Conservation (phyloP, 495 filamentous ascomycete species). For the Hypomontagnella submonticulosa region DNA sequence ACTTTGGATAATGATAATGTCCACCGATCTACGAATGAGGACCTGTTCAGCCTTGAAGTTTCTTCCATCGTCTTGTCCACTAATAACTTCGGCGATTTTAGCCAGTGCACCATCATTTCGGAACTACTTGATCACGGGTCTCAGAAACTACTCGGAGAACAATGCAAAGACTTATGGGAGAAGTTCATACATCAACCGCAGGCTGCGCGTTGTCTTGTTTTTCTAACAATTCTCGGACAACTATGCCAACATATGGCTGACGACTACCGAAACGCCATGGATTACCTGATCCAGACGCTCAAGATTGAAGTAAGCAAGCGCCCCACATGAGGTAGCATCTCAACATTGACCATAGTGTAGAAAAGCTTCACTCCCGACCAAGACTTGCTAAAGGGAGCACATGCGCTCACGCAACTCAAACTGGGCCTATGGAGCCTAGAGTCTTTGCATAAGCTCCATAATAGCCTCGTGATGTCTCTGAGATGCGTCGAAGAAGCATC, state of each 20-base stretch:
- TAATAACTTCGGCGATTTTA: slow-evolving; percentile 34
- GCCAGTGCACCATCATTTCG: slow-evolving; percentile 27
- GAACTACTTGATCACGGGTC: slow-evolving; percentile 1
- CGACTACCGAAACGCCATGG: slow-evolving; percentile 9
- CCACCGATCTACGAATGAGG: neutral
- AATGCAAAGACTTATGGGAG: slow-evolving; percentile 25
- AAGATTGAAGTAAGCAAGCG: slow-evolving; percentile 12
- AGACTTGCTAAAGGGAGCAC: slow-evolving; percentile 6
- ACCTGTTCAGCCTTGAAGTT: neutral
- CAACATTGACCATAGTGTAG: neutral
- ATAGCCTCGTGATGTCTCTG: slow-evolving; percentile 13
- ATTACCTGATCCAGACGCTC: slow-evolving; percentile 5
- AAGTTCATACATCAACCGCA: slow-evolving; percentile 36
- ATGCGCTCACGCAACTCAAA: slow-evolving; percentile 8
- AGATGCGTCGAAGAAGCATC: slow-evolving; percentile 15
- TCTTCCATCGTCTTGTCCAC: slow-evolving; percentile 35
- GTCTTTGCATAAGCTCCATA: slow-evolving; percentile 16
- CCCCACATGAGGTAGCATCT: neutral
- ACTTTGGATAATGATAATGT: neutral
- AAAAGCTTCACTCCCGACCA: slow-evolving; percentile 10
- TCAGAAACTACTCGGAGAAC: neutral
- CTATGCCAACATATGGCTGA: slow-evolving; percentile 21
- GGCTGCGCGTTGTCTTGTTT: slow-evolving; percentile 35
- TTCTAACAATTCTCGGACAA: slow-evolving; percentile 22
- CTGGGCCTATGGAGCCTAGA: slow-evolving; percentile 23